Percentiles rank a stretch among this genome's conserved stretches.
phyloP scores from a whole-genome alignment of 805 yeast genomes.

The Yamadazyma sp. region DNA sequence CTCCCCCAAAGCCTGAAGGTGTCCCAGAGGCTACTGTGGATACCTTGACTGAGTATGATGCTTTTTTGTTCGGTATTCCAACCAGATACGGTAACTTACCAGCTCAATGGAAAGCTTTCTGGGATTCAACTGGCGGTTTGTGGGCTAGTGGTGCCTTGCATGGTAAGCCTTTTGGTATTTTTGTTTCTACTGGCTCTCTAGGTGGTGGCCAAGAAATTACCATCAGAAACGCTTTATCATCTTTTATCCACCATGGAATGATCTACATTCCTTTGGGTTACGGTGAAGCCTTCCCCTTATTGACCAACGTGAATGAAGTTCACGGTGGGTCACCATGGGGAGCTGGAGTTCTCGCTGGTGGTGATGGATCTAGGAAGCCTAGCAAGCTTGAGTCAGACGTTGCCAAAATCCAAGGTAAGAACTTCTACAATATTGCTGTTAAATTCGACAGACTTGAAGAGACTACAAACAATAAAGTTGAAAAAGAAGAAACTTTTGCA shows the following conservation, averaged over 20 bases:
- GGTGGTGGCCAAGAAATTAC: slow-evolving; percentile 85
- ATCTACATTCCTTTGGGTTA: slow-evolving; percentile 79
- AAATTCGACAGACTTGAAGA: slow-evolving; percentile 16
- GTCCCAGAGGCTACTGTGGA: slow-evolving; percentile 60
- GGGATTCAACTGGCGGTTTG: slow-evolving; percentile 75
- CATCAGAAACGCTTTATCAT: slow-evolving; percentile 55
- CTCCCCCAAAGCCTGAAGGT: slow-evolving; percentile 23
- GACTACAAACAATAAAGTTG: neutral
- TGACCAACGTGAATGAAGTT: slow-evolving; percentile 59
- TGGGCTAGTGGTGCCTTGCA: slow-evolving; percentile 71
- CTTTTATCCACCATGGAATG: slow-evolving; percentile 76
- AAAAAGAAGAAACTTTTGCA: slow-evolving; percentile 1
- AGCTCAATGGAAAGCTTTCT: slow-evolving; percentile 73
- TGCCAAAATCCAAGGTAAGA: slow-evolving; percentile 66
- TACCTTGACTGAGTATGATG: slow-evolving; percentile 64
- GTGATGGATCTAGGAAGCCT: slow-evolving; percentile 74
- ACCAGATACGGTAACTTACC: slow-evolving; percentile 79
- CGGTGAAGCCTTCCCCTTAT: slow-evolving; percentile 26
- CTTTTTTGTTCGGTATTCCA: slow-evolving; percentile 76
- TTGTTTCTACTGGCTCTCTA: slow-evolving; percentile 68
- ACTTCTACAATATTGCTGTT: slow-evolving; percentile 39
- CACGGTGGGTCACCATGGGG: slow-evolving; percentile 91
- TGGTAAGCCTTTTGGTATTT: slow-evolving; percentile 76
- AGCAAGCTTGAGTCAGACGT: slow-evolving; percentile 60
- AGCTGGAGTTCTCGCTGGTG: slow-evolving; percentile 75